Evolutionary conservation across 2,329 filamentous ascomycete species (phyloP), one percentile per base, ranked within the genome.

Genomic region (Aspergillus terreus): DNA sequence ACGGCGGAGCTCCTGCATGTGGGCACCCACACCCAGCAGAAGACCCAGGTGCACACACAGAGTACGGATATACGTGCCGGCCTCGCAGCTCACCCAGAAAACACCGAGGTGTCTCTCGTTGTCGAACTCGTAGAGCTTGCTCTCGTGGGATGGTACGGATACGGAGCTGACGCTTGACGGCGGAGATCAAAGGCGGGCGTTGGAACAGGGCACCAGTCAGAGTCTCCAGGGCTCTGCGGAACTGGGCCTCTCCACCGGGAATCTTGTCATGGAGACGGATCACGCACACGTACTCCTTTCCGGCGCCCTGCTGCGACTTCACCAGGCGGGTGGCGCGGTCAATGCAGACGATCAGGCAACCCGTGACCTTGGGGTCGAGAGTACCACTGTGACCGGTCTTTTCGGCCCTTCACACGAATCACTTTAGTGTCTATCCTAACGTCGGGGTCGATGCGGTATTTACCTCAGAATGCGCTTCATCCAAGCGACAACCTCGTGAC

Each of bases 1-100:
- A 82, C 92, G 86, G 64, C 92, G 85, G 63, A 97, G 85, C 79
- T 97, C 92, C 79, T 97, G 92, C 92, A 97, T 97, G 78, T 97
- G 91, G 48, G 90, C 94, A 62, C 92, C 92, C 52, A 96, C 91
- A 70, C 92, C 84, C 30, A 87, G 76, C 53, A 87, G 68, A 54
- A 87, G 76, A 73, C 90, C 89, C 63, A 99, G 75, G 77, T 97
- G 94, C 41, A 97, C 92, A 76, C 94, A 97, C 44, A 99, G 85
- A 35, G 94, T 99, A 80, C 94, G 89, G 72, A 99, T 97, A 75
- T 99, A 99, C 58, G 94, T 99, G 72, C 94, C 94, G 52, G 91
- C 94, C 77, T 99, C 94, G 76, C 94, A 99, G 76, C 90, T 95
- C 64, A 97, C 94, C 92, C 94, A 97, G 83, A 99, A 99, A 51